Base-by-base conservation (phyloP, 805 yeast species). In the Teunomyces barrocoloradensis region DNA sequence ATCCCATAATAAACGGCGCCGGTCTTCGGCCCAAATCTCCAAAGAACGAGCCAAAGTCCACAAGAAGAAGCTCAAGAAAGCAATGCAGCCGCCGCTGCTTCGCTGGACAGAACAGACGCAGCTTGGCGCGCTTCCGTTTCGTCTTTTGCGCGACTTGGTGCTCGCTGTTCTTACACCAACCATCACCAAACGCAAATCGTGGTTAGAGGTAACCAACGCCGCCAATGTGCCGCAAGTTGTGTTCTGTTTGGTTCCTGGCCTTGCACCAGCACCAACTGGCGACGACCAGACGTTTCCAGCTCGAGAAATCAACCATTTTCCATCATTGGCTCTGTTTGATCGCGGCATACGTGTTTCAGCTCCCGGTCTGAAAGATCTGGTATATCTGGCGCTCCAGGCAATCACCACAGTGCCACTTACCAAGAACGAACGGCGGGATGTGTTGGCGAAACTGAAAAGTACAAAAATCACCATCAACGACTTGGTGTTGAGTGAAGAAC, bases 301-400 rank as follows among this genome's bases (percentile, higher is more conserved):
- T 6, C 21, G 3, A 12, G 17, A 20, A n/a, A 21, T 27, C 29
- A n/a, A 6, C 27, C 11, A 7, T 25, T 25, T 25, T 25, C 27
- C 27, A 9, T 1, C 27, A 9, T 43, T 46, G 63, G 3, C 51
- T 64, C 0, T 59, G 63, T 2, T 85, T 83, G 54, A 57, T 63
- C 0, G 54, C 66, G 27, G 57, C 73, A 10, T 61, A 42, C 85
- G 85, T 0, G 65, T 85, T 1, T 58, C 64, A 23, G 73, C 83
- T 5, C 95, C 96, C 0, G 96, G 96, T 0, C 76, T 81, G 3
- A 77, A 76, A 52, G 80, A 75, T 36, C 73, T 78, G 7, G 60
- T 81, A 30, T 81, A 69, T 57, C 83, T 82, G 42, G 77, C 81
- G 12, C 69, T 77, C 45, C 75, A 73, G 38, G 73, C 87, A 2